phyloP scores from a whole-genome alignment of 371 early-diverging fungal species.

The Rozella allomycis region DNA sequence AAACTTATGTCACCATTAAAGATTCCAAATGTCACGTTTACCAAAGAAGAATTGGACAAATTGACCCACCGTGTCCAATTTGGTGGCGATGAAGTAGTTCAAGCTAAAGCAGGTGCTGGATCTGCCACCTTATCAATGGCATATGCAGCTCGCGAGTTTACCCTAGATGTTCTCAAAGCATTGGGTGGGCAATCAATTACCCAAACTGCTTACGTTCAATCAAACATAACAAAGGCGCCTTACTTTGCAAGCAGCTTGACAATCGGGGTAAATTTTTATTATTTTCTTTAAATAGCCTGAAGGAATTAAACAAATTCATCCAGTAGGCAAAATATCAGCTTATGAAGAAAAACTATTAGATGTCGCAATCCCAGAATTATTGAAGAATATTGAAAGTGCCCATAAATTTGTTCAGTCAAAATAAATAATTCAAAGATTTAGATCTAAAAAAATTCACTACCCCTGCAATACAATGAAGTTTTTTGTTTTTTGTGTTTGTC shows the following conservation, averaged over 20 bases:
- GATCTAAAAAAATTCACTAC: no score
- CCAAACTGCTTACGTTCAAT: slow-evolving; percentile 77
- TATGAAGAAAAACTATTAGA: slow-evolving; percentile 76
- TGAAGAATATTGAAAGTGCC: slow-evolving; percentile 51
- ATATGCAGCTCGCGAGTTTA: slow-evolving; percentile 37
- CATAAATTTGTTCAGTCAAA: slow-evolving; percentile 1
- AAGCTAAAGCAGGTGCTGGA: slow-evolving; percentile 96
- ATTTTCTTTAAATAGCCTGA: slow-evolving; percentile 20
- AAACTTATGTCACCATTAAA: slow-evolving; percentile 3
- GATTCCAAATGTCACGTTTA: slow-evolving; percentile 47
- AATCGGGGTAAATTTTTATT: neutral
- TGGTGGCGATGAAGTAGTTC: slow-evolving; percentile 98
- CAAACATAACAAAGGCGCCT: slow-evolving; percentile 18
- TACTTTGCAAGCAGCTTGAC: neutral
- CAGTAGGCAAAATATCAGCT: slow-evolving; percentile 55
- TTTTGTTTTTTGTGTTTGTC: no score
- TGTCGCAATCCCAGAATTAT: slow-evolving; percentile 72
- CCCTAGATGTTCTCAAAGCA: slow-evolving; percentile 56
- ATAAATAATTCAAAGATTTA: no score
- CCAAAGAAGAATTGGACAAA: slow-evolving; percentile 69
- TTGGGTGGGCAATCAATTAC: slow-evolving; percentile 9
- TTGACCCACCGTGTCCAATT: slow-evolving; percentile 94
- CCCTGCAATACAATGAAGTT: no score
- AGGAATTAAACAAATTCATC: slow-evolving; percentile 46
- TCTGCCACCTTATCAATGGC: slow-evolving; percentile 97